phyloP scores from a whole-genome alignment of 371 early-diverging fungal genomes.

The Saksenaea vasiformis region DNA sequence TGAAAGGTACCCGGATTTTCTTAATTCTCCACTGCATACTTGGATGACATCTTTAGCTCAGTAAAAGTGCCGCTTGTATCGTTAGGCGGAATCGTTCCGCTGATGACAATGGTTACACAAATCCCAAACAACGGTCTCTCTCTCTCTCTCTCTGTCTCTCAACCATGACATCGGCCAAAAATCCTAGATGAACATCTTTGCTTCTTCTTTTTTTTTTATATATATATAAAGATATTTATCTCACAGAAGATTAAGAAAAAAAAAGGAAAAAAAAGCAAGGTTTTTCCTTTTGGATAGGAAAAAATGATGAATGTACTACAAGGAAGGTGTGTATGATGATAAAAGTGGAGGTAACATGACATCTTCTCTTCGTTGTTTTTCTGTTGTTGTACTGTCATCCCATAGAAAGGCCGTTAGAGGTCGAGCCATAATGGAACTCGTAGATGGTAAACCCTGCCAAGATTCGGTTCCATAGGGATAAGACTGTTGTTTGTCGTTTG shows the following conservation, averaged over 20 bases:
- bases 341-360: not conserved
- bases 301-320: not conserved
- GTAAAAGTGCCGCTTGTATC: too few species aligned
- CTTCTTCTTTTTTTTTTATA: not conserved
- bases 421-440: conserved; percentile 15
- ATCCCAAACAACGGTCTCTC: not conserved
- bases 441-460: not conserved
- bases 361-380: not conserved
- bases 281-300: too few species aligned
- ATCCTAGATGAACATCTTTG: not conserved
- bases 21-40: too few species aligned
- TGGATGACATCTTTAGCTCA: too few species aligned
- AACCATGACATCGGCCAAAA: not conserved
- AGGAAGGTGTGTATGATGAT: not conserved
- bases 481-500: conserved; percentile 4
- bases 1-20: too few species aligned
- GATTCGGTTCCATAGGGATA: not conserved
- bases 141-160: too few species aligned
- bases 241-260: not conserved
- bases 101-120: not conserved
- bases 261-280: not conserved
- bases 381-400: conserved; percentile 6
- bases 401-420: conserved; percentile 24
- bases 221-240: too few species aligned
- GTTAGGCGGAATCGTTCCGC: not conserved